Percentiles rank a stretch among this genome's conserved stretches.
Conservation (phyloP, 176 grass and related monocot species). For the Areca catechu region DNA sequence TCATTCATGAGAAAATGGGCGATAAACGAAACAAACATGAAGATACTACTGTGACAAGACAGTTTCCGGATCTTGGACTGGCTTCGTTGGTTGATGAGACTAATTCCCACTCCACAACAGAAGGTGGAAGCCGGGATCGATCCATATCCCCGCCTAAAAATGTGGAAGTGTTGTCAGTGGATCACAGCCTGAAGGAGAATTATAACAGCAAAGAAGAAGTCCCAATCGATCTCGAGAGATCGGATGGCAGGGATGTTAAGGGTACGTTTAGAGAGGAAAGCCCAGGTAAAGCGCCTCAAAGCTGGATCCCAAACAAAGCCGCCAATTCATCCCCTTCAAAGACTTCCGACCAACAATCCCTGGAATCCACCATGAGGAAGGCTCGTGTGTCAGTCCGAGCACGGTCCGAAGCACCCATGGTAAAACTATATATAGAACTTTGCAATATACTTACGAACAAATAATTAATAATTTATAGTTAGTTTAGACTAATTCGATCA, state of each 20-base stretch:
- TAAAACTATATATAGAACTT: conserved; percentile 1
- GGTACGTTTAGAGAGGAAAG: conserved; percentile 6
- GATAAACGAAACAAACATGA: background rate
- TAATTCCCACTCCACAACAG: conserved; percentile 73
- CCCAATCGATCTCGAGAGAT: conserved; percentile 11
- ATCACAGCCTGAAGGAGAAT: too few relatives aligned
- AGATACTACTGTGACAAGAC: conserved; percentile 31
- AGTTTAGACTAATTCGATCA: background rate
- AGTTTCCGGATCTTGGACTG: conserved; percentile 36
- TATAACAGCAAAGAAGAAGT: conserved; percentile 15
- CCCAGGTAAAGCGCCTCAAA: conserved; percentile 1
- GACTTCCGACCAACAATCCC: conserved; percentile 25
- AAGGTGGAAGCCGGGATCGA: conserved; percentile 42
- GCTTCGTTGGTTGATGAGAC: conserved; percentile 22
- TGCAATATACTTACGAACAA: too few relatives aligned
- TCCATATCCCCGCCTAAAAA: conserved; percentile 25
- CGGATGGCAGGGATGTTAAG: background rate
- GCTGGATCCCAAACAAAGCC: too few relatives aligned
- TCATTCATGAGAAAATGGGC: background rate
- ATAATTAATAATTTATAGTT: too few relatives aligned
- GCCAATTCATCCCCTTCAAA: conserved; percentile 20
- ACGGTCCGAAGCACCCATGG: conserved; percentile 84
- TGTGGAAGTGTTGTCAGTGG: too few relatives aligned
- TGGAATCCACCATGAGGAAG: conserved; percentile 75
- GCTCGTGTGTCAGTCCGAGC: conserved; percentile 88